Evolutionary conservation across 2,329 filamentous ascomycete genomes (phyloP).

Genomic region (Diaporthe aspalathi): DNA sequence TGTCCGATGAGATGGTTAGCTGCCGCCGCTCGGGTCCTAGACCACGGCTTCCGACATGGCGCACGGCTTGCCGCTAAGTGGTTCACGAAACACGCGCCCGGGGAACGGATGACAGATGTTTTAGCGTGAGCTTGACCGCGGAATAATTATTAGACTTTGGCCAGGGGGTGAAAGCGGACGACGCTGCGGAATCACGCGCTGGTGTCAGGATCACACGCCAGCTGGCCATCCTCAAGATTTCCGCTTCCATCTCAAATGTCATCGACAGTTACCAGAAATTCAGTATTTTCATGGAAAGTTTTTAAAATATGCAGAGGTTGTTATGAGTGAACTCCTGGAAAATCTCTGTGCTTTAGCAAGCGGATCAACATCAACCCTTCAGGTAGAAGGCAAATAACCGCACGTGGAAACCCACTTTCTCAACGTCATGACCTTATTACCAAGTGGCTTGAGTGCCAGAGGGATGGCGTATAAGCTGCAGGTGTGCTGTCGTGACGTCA

Average conservation of each 20-base stretch:
- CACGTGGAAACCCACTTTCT: neutral
- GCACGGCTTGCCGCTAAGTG: conserved; percentile 23
- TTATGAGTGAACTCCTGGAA: neutral
- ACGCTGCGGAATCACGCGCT: neutral
- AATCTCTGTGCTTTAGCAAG: no score
- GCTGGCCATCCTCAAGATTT: neutral
- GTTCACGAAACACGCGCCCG: conserved; percentile 26
- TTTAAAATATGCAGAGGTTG: no score
- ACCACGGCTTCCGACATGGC: no score
- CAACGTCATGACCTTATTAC: no score
- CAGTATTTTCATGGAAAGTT: no score
- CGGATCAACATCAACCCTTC: neutral
- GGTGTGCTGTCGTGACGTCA: conserved; percentile 27
- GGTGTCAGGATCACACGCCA: no score
- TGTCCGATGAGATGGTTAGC: neutral
- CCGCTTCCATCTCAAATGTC: neutral
- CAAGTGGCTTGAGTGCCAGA: neutral
- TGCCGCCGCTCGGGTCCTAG: neutral
- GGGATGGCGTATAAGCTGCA: conserved; percentile 17
- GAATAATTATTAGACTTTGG: neutral
- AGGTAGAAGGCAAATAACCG: neutral
- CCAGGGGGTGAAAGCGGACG: neutral
- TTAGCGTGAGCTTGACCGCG: conserved; percentile 10
- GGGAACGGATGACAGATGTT: conserved; percentile 24
- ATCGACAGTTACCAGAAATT: neutral